These are phyloP conservation scores for Dimocarpus longan DNA, from an alignment of 345 rosid genomes.

Conservation along the genomic window DNA sequence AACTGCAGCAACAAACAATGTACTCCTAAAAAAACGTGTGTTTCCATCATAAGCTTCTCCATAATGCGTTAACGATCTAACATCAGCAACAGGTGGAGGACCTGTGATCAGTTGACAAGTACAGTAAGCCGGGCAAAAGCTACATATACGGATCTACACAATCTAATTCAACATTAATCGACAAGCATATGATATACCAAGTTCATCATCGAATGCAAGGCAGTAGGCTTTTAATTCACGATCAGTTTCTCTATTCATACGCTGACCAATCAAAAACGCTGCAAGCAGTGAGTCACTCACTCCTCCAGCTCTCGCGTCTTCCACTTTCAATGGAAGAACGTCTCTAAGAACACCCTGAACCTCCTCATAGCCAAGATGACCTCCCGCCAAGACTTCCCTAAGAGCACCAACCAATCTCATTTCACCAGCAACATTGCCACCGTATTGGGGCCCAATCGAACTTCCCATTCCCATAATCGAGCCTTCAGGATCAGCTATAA, in stretches of 20 bases:
- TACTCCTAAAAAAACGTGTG: constrained; percentile 86
- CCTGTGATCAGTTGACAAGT: constrained; percentile 48
- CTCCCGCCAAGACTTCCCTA: constrained; percentile 94
- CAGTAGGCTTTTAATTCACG: constrained; percentile 96
- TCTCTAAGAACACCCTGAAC: constrained; percentile 88
- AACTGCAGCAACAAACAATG: constrained; percentile 88
- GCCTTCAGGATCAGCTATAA: constrained; percentile 96
- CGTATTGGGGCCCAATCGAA: constrained; percentile 76
- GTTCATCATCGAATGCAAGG: constrained; percentile 95
- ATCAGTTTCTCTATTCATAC: constrained; percentile 95
- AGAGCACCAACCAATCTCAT: constrained; percentile 97
- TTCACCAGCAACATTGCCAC: constrained; percentile 67
- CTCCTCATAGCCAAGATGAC: constrained; percentile 94
- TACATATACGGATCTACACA: constrained; percentile 1
- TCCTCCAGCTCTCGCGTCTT: constrained; percentile 48
- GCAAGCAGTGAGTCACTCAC: constrained; percentile 89
- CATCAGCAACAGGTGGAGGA: constrained; percentile 81
- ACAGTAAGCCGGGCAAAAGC: constrained; percentile 16
- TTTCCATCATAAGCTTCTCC: constrained; percentile 99
- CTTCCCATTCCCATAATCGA: constrained; percentile 74
- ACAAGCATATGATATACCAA: constrained; percentile 45
- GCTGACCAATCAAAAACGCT: constrained; percentile 94
- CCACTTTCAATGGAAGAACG: constrained; percentile 68
- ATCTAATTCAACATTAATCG: constrained; percentile 8
- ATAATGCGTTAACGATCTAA: constrained; percentile 92